Base-by-base conservation (phyloP, 495 filamentous ascomycete genomes). In the Alectoria sarmentosa region DNA sequence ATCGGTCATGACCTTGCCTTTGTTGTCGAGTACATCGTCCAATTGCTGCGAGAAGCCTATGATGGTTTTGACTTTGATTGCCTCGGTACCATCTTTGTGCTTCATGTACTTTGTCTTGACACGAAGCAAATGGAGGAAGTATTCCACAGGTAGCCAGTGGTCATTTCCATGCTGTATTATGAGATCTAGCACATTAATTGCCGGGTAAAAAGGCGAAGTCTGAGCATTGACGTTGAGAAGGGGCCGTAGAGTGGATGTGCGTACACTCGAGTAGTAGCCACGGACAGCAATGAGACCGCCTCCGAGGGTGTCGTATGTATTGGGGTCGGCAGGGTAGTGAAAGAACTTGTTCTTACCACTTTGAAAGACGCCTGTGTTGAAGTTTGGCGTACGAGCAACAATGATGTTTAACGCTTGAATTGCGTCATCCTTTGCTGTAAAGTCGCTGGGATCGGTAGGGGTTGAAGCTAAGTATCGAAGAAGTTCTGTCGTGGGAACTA, bases 221-320 rank as follows among this genome's bases (percentile, higher is more conserved):
- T 64, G 62, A 6, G 62, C 62, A 46, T 72, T 73, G 21, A 69
- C 42, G 14, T 68, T 68, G 6, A 68, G 54, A 58, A 68, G 75
- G 14, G 88, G 68, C 9, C 87, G 80, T 5, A 83, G 81, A 5
- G 88, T 89, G 13, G 84, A 86, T 0, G 81, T 77, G 30, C 88
- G 85, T 21, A 86, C 82, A 73, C 86, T 89, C 60, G 85, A 78
- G 65, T 88, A 88, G 67, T 82, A 90, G 0, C 88, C 88, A 58
- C 88, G 82, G 0, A 87, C 72, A 5, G 82, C 80, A 2, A 80
- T 71, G 0, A 84, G 10, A 17, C 80, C 80, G 15, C 70, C 71
- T 13, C 70, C 72, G 28, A 71, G 69, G 21, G 74, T 67, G 0
- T 60, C 17, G 56, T 64, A 46, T 1, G 38, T n/a, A 4, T 36